Base-by-base conservation (phyloP, 176 grass and related monocot genomes). In the Saccharum spontaneum region DNA sequence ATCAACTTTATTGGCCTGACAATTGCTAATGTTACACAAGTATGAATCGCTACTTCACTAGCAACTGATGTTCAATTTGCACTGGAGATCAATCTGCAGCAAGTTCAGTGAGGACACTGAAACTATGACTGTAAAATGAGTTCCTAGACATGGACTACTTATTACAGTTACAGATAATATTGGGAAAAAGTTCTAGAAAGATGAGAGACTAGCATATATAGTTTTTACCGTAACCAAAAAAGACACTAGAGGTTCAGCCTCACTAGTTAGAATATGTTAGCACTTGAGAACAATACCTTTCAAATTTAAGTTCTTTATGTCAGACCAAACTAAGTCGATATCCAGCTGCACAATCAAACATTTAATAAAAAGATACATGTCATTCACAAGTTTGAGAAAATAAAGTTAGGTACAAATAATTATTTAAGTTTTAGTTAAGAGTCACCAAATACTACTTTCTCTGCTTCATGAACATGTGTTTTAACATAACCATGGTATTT, bases 291-390 rank as follows among this genome's bases (percentile, higher is more conserved):
- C 3, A 46, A 37, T 94, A 98, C 93, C 93, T 94, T 89, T 94
- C 41, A 90, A 82, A 80, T 90, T 92, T 89, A 92, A 90, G 55
- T 86, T 86, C 86, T 91, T 95, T 85, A 98, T 83, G 86, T 95
- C 91, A 78, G 86, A 95, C 91, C 83, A 87, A 87, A 98, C 77
- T 86, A 98, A 94, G 86, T 98, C 90, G 57, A 98, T 71, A 76
- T 95, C 96, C 93, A 95, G 67, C 93, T 95, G 96, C 91, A 94
- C 60, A 76, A 88, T 55, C 45, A 93, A 88, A 90, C 37, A 89
- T 87, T 81, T 82, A 73, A 86, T 39, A 33, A 85, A 85, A 85
- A 81, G 38, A 67, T 71, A 24, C 40, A 78, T 68, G 84, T 78
- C 72, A 85, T 48, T 67, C 4, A 49, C 45, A 87, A 49, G 59